Base-by-base conservation (phyloP, 2,329 filamentous ascomycete species). In the Penicillium thymicola region DNA sequence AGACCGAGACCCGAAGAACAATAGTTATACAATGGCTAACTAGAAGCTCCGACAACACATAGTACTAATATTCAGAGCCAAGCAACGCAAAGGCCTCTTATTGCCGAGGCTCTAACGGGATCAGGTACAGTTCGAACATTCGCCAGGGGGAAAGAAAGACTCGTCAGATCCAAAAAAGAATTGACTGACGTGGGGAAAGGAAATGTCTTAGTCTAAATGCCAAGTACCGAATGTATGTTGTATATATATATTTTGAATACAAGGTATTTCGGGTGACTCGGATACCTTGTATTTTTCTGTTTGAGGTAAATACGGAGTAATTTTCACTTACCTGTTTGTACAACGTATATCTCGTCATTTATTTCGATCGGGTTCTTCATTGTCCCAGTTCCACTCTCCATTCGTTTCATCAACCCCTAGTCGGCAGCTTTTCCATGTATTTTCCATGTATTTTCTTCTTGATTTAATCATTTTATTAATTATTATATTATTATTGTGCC, bases 41-140 rank as follows among this genome's bases (percentile, higher is more conserved):
- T 47, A 58, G 54, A 60, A 40, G 21, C 32, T 38, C 61, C 49
- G 59, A 51, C 23, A 41, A 16, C 44, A 54, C 34, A 38, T 49
- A 37, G 37, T 34, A 21, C 21, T 21, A 30, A 42, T 42, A 36
- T 11, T 23, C 13, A 25, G 51, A 14, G 8, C 21, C 18, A 14
- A 36, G 36, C 11, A 27, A 27, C 42, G 43, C 51, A 48, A 23
- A 36, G 16, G 11, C 28, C 43, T 46, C 16, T 32, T 32, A 32
- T 14, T 14, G 6, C 14, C 6, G 14, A 36, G 14, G 16, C 54
- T 59, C 51, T 57, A 42, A 44, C 27, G 46, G 40, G 23, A 16
- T 18, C 44, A 38, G 18, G 40, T 54, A 25, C 16, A 32, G 37
- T 44, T 46, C 38, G 44, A 38, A 41, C 51, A 42, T 53, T 30